Evolutionary conservation across 176 grass and related monocot genomes (phyloP).

Genomic region (Bothriochloa decipiens): DNA sequence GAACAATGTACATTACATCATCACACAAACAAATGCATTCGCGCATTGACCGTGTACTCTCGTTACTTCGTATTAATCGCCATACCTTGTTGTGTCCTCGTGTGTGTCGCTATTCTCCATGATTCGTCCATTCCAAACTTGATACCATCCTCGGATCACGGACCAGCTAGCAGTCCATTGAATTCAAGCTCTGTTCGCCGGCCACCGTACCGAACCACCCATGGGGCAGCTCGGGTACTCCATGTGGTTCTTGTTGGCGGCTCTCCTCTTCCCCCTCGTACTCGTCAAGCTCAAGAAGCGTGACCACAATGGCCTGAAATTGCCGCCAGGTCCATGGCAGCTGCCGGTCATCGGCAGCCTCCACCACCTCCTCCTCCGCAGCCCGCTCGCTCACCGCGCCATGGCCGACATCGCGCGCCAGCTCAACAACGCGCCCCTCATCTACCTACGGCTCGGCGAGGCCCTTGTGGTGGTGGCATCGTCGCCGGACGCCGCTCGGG

Average conservation of each 20-base stretch:
- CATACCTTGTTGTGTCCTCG: too few species aligned
- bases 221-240: conserved; percentile 8
- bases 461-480: conserved; percentile 38
- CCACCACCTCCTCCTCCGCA: conserved; percentile 15
- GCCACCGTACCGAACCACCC: background rate
- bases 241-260: conserved; percentile 29
- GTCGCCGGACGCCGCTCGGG: conserved; percentile 18
- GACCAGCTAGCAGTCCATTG: background rate
- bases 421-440: conserved; percentile 27
- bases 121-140: too few species aligned
- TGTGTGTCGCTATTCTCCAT: fast-evolving
- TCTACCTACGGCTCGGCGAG: conserved; percentile 43
- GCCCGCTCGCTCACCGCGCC: conserved; percentile 20
- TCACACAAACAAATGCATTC: too few species aligned
- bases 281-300: conserved; percentile 1
- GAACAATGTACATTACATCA: too few species aligned
- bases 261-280: conserved; percentile 11
- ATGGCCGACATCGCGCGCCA: conserved; percentile 41
- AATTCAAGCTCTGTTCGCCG: background rate
- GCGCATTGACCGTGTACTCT: too few species aligned
- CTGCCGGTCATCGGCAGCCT: conserved; percentile 51
- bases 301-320: background rate
- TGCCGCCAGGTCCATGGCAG: conserved; percentile 46
- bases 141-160: background rate
- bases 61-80: too few species aligned